A percentile compares a stretch with the other conserved stretches of the same genome.
Evolutionary conservation across 805 yeast genomes (phyloP).

Genomic region (Myxozyma lipomycoides): DNA sequence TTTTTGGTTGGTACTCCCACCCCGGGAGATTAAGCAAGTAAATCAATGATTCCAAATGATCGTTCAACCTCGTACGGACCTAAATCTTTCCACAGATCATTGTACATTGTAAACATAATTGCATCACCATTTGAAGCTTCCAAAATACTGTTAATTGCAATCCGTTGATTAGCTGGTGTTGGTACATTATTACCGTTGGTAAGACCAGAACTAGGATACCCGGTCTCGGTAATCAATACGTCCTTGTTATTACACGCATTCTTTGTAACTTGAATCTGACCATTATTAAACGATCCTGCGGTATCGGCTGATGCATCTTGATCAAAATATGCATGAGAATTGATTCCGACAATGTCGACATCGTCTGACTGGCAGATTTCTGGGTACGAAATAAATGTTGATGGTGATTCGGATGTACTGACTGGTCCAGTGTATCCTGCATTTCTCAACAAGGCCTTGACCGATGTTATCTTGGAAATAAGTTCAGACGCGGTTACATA

Average conservation of each 20-base stretch:
- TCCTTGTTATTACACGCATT: slow-evolving; percentile 51
- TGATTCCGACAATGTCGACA: slow-evolving; percentile 80
- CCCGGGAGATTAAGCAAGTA: slow-evolving; percentile 32
- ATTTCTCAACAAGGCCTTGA: slow-evolving; percentile 51
- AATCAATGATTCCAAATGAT: slow-evolving; percentile 57
- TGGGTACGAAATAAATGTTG: slow-evolving; percentile 58
- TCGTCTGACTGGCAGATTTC: slow-evolving; percentile 58
- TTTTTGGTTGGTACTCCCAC: no score
- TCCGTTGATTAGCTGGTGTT: slow-evolving; percentile 63
- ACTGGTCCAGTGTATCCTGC: slow-evolving; percentile 77
- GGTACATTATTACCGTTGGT: slow-evolving; percentile 79
- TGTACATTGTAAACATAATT: slow-evolving; percentile 71
- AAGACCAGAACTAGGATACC: slow-evolving; percentile 91
- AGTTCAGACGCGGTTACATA: slow-evolving; percentile 61
- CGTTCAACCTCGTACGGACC: slow-evolving; percentile 85
- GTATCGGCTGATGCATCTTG: slow-evolving; percentile 53
- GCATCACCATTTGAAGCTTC: slow-evolving; percentile 52
- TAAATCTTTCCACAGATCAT: slow-evolving; percentile 84
- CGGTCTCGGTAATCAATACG: slow-evolving; percentile 83
- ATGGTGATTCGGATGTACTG: slow-evolving; percentile 91
- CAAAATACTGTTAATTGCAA: slow-evolving; percentile 56
- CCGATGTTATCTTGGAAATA: slow-evolving; percentile 58
- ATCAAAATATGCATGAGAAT: slow-evolving; percentile 82
- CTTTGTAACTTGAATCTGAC: slow-evolving; percentile 56
- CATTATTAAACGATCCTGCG: slow-evolving; percentile 67